These are phyloP conservation scores for Fusarium xylarioides DNA, from an alignment of 2,329 filamentous ascomycete species.

Conservation along the genomic window DNA sequence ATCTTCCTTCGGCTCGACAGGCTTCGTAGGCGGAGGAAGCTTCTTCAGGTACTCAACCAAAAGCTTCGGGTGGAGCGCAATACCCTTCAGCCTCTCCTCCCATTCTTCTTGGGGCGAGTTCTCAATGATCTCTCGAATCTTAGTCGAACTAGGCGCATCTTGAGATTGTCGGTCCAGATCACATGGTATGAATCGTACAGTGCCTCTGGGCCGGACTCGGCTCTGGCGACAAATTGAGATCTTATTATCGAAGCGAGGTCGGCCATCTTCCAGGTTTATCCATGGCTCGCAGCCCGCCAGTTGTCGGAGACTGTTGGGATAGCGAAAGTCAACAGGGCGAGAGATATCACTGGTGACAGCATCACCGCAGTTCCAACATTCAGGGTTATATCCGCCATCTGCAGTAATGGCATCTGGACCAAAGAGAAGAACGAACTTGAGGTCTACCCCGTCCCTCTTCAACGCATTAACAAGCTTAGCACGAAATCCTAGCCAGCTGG, in stretches of 20 bases:
- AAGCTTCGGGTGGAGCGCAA: constrained; percentile 12
- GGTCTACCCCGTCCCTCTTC: constrained; percentile 6
- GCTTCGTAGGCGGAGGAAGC: not conserved
- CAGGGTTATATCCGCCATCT: constrained; percentile 8
- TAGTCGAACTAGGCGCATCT: constrained; percentile 37
- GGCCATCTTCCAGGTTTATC: constrained; percentile 15
- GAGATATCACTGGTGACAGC: constrained; percentile 41
- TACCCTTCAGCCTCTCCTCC: not conserved
- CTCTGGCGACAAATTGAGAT: constrained; percentile 26
- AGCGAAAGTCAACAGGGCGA: constrained; percentile 40
- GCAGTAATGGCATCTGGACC: constrained; percentile 40
- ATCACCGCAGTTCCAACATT: constrained; percentile 38
- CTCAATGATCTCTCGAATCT: constrained; percentile 34
- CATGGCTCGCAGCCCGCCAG: constrained; percentile 32
- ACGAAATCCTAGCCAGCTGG: constrained; percentile 26
- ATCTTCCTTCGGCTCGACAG: not conserved
- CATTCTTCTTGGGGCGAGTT: not conserved
- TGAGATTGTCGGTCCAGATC: not conserved
- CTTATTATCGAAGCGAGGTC: not conserved
- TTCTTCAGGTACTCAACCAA: constrained; percentile 16
- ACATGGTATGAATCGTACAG: constrained; percentile 31
- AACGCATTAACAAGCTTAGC: constrained; percentile 2
- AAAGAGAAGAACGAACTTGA: constrained; percentile 39
- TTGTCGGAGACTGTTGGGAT: constrained; percentile 35
- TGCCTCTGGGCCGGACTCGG: constrained; percentile 17